Evolutionary conservation across 306 rosid species (phyloP), one percentile per base, ranked within the genome.

Genomic region (Gastrolobium bilobum): DNA sequence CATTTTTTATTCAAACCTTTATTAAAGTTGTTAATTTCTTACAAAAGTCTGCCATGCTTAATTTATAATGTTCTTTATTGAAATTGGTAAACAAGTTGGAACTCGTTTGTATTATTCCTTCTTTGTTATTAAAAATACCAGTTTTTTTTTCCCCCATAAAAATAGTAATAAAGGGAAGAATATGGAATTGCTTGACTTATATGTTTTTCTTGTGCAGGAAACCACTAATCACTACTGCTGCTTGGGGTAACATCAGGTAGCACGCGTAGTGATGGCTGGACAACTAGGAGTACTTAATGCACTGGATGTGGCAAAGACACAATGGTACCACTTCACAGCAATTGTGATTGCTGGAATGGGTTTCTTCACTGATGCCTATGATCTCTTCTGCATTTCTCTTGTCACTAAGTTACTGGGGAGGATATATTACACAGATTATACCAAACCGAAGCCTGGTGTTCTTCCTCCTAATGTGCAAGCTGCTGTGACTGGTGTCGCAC

Each of bases 261-360:
- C 76, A 71, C 37, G 54, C 51, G 39, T 31, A 78, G 76, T 35
- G 69, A 92, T 92, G 92, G 79, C 88, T 2, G 42, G 60, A 43
- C 84, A 83, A 68, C 57, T 89, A 29, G 88, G 79, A 85, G 97
- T 94, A 87, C 97, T 94, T 7, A 86, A 80, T 59, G 93, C 98
- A 79, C 94, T 94, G 5, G 98, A 94, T 80, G 67, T 71, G 10
- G 97, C 98, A 0, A 94, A 85, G 84, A 94, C 97, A 30, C 98
- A 91, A 68, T 87, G 75, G 91, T 94, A 94, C 80, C 98, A 94
- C 52, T 94, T 94, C 90, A 94, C 94, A 0, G 96, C 98, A 54
- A 94, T 94, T 57, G 91, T 94, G 80, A 88, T 94, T 26, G 98
- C 98, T 42, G 98, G 98, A 61, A 94, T 94, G 98, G 98, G 98